Base-by-base conservation (phyloP, 805 yeast genomes). In the Pichia manshurica region DNA sequence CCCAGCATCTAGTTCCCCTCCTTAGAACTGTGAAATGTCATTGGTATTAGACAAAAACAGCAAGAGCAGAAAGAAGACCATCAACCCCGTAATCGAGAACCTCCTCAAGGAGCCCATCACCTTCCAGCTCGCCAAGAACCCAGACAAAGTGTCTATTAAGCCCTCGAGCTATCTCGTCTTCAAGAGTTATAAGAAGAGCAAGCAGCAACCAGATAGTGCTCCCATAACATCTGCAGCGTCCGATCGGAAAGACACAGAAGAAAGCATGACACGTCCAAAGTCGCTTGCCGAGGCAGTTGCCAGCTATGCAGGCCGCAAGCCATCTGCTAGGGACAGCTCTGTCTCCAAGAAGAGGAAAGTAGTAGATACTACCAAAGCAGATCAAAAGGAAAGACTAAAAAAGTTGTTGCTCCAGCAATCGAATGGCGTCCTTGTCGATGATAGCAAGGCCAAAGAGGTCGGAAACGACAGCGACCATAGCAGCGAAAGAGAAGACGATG, bases 241-340 rank as follows among this genome's bases (percentile, higher is more conserved):
- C n/a, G n/a, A n/a, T n/a, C n/a, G n/a, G n/a, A n/a, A n/a, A n/a
- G n/a, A n/a, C 19, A n/a, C 34, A 20, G 38, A 12, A 13, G 28
- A 23, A 10, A 32, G n/a, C 32, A 51, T 64, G 68, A 55, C 44
- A 21, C 54, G 60, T 40, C 77, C 78, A 13, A 69, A 59, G 48
- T 73, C 79, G 17, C 68, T 76, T 74, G 81, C 80, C 9, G 81
- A 76, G 58, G 82, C 82, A 9, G 75, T 79, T 28, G 79, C 80
- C 12, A 72, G 76, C 7, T 77, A 77, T 58, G 71, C 82, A 1
- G 79, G 81, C 25, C 77, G 76, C 48, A 73, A 70, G 55, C 29
- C 29, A 10, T 7, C 29, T 25, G 29, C 7, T 7, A 10, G 10
- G 10, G 29, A 7, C 29, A 10, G 10, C 29, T 25, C 29, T 10